Conservation (phyloP, 495 filamentous ascomycete species). For the Aspergillus bertholletiae region DNA sequence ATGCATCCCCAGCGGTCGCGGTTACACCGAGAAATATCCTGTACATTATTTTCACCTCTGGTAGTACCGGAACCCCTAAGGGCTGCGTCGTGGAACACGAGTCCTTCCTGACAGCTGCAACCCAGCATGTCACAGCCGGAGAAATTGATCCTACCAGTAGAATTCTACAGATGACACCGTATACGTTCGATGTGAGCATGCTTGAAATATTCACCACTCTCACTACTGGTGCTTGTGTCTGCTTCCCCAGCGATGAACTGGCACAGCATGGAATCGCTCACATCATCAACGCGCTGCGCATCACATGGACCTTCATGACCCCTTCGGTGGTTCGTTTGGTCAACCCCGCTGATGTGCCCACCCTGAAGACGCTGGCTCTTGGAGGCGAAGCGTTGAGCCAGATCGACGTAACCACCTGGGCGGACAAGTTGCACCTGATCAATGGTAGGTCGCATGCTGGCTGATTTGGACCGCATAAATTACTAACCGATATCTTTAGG, state of each 20-base stretch:
- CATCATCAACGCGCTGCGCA: constrained; percentile 20
- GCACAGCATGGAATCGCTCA: constrained; percentile 22
- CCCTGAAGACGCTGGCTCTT: constrained; percentile 2
- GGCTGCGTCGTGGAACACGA: constrained; percentile 4
- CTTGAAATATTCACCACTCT: neutral
- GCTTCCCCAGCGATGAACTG: constrained; percentile 15
- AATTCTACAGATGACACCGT: neutral
- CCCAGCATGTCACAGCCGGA: neutral
- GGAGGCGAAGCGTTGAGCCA: constrained; percentile 11
- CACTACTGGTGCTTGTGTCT: neutral
- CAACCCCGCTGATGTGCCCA: constrained; percentile 23
- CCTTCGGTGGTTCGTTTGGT: constrained; percentile 38
- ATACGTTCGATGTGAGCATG: neutral
- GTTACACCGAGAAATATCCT: constrained; percentile 23
- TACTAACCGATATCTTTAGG: neutral
- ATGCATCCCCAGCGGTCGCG: constrained; percentile 25
- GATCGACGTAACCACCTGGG: constrained; percentile 5
- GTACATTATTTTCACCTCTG: constrained; percentile 46
- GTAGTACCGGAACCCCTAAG: constrained; percentile 46
- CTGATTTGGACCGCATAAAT: neutral
- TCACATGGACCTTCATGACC: constrained; percentile 29
- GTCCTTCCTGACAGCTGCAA: neutral
- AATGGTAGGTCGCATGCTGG: constrained; percentile 14
- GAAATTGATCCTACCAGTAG: neutral
- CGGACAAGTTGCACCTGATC: constrained; percentile 3